Conservation (phyloP, 331 rosid genomes). For the Arachis monticola region DNA sequence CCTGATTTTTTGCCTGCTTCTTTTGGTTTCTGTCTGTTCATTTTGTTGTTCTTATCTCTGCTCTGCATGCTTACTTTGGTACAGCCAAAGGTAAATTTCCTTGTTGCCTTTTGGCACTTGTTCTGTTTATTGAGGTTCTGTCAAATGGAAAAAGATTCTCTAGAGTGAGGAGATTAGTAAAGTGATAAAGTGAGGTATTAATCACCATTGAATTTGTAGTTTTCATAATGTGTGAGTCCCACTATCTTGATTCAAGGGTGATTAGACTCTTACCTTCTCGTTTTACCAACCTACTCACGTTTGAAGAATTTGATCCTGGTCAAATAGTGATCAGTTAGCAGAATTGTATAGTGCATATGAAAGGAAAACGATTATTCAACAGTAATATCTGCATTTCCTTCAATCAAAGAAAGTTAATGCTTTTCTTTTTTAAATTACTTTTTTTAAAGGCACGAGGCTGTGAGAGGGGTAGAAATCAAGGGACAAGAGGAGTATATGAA, state of each 20-base stretch:
- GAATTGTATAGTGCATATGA: constrained; percentile 18
- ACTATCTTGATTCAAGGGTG: neutral
- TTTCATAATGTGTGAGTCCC: too few relatives aligned
- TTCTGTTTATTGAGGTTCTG: neutral
- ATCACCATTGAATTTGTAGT: too few relatives aligned
- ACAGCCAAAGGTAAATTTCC: neutral
- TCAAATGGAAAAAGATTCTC: neutral
- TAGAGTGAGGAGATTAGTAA: too few relatives aligned
- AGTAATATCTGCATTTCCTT: constrained; percentile 29
- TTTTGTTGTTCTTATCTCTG: neutral
- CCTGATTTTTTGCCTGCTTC: constrained; percentile 13
- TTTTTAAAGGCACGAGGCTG: constrained; percentile 56
- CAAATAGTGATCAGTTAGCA: constrained; percentile 19
- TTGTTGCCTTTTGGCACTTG: neutral
- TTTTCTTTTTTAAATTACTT: constrained; percentile 17
- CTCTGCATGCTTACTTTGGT: neutral
- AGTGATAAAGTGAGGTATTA: too few relatives aligned
- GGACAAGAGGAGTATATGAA: constrained; percentile 48
- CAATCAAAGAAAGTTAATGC: constrained; percentile 20
- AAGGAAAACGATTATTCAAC: constrained; percentile 14
- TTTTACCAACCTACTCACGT: neutral
- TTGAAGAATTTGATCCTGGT: too few relatives aligned
- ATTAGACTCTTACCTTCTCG: neutral
- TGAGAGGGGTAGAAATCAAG: constrained; percentile 48
- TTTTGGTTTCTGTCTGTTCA: constrained; percentile 10